Evolutionary conservation across 129 eudicot genomes (phyloP), one percentile per base, ranked within the genome.

Genomic region (Deinandra increscens): DNA sequence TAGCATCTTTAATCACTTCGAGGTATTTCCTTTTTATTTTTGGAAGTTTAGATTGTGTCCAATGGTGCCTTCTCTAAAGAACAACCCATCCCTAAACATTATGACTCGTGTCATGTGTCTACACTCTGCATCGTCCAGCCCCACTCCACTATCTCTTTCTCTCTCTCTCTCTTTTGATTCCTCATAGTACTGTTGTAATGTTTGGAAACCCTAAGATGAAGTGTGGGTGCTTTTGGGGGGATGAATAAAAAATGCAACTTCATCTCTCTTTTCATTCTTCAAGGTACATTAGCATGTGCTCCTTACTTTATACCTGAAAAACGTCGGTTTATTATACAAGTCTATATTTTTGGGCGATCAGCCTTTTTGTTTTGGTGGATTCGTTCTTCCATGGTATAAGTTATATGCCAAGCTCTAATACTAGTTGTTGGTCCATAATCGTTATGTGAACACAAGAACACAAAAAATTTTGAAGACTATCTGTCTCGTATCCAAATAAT

Each of bases 141-240:
- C 69, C 59, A 34, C 43, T 59, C 76, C 76, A 71, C 68, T 29
- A 42, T 58, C 56, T 39, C n/a, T n/a, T n/a, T n/a, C n/a, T n/a
- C n/a, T n/a, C n/a, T n/a, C n/a, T n/a, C n/a, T n/a, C 53, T 15
- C 29, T 44, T 17, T 15, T 17, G 31, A 34, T 49, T 38, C 19
- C 63, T 14, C 29, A 15, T 15, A 6, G 11, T 26, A 1, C 5
- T 31, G 19, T 43, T n/a, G 36, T 15, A 42, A 9, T 44, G 66
- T 71, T 71, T 71, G 75, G 59, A 71, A 71, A 59, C 68, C 75
- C 20, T 48, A 60, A 60, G 4, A 58, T 42, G n/a, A n/a, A 11
- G 0, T 70, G 56, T 41, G 41, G 67, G 48, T 71, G 67, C 9
- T 42, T 71, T 42, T 56, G 11, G 4, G 15, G 4, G 60, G n/a